Percentiles rank a stretch among this genome's conserved stretches.
Evolutionary conservation across 2,329 filamentous ascomycete genomes (phyloP).

Genomic region (Elsinoe perseae): DNA sequence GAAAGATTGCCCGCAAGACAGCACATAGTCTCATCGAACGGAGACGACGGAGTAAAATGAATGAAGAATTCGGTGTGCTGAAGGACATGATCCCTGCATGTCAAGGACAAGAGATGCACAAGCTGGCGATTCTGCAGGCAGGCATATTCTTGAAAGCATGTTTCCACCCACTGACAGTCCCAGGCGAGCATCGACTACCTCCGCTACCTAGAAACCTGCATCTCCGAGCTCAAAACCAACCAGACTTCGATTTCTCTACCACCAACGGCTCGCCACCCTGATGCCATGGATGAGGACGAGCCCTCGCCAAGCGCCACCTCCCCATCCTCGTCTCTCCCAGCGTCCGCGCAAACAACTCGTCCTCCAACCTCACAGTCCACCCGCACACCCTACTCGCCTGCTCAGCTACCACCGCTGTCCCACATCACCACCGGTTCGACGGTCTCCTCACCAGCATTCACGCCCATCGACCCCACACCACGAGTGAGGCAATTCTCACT

Average conservation of each 20-base stretch:
- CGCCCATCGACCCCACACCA: constrained; percentile 44
- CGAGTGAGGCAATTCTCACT: constrained; percentile 24
- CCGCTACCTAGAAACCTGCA: constrained; percentile 84
- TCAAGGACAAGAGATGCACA: constrained; percentile 92
- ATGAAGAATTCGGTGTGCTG: constrained; percentile 88
- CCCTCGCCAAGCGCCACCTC: constrained; percentile 33
- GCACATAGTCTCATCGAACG: constrained; percentile 94
- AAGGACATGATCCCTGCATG: constrained; percentile 96
- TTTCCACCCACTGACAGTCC: not conserved
- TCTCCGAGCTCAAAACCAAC: constrained; percentile 64
- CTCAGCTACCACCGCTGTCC: constrained; percentile 33
- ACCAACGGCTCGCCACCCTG: not conserved
- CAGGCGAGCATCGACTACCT: constrained; percentile 96
- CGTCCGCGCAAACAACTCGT: constrained; percentile 20
- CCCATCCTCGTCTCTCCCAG: constrained; percentile 30
- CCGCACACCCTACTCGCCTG: constrained; percentile 32
- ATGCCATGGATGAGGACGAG: constrained; percentile 32
- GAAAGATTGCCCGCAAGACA: constrained; percentile 91
- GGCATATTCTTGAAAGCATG: constrained; percentile 21
- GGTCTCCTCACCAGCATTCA: constrained; percentile 48
- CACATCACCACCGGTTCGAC: constrained; percentile 35
- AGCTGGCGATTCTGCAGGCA: constrained; percentile 89
- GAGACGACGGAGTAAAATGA: constrained; percentile 89
- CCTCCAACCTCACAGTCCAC: constrained; percentile 10
- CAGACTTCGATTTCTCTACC: constrained; percentile 9